Evolutionary conservation across 2,329 filamentous ascomycete genomes (phyloP).

Genomic region (Scopulariopsis brevicaulis): DNA sequence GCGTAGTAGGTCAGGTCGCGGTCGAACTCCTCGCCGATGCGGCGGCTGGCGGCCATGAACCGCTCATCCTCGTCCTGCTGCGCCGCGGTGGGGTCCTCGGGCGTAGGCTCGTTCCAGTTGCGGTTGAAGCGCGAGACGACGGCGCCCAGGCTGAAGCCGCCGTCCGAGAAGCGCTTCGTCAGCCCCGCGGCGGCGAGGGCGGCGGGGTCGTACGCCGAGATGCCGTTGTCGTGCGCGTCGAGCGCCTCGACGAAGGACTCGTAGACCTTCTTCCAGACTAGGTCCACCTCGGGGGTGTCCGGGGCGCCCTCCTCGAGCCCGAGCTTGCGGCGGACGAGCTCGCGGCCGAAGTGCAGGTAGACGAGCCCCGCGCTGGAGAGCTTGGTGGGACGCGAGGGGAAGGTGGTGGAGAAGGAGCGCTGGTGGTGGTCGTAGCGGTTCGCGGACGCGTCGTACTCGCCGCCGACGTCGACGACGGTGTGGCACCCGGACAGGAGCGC

Average conservation of each 20-base stretch:
- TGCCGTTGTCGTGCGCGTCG: conserved; percentile 95
- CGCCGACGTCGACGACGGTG: conserved; percentile 96
- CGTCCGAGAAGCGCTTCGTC: conserved; percentile 72
- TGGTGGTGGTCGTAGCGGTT: conserved; percentile 97
- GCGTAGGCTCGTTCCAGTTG: conserved; percentile 60
- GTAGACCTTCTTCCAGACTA: conserved; percentile 85
- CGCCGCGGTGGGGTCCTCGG: conserved; percentile 31
- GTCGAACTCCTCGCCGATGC: conserved; percentile 84
- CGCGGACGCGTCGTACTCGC: conserved; percentile 67
- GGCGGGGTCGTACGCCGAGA: conserved; percentile 67
- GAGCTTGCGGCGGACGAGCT: conserved; percentile 56
- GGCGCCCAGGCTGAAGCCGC: conserved; percentile 74
- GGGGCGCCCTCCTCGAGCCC: conserved; percentile 43
- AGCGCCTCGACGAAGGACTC: conserved; percentile 89
- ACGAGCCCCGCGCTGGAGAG: conserved; percentile 89
- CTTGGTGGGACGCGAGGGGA: conserved; percentile 76
- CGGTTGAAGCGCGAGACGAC: conserved; percentile 73
- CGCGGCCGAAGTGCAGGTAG: conserved; percentile 87
- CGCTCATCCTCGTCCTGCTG: conserved; percentile 71
- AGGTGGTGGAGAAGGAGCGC: conserved; percentile 75
- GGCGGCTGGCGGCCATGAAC: conserved; percentile 65
- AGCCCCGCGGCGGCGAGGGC: conserved; percentile 59
- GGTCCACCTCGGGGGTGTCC: conserved; percentile 53
- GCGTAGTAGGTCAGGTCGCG: conserved; percentile 68
- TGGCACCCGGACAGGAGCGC: conserved; percentile 69